Evolutionary conservation across 2,329 filamentous ascomycete genomes (phyloP).

Genomic region (Phialocephala sp.): DNA sequence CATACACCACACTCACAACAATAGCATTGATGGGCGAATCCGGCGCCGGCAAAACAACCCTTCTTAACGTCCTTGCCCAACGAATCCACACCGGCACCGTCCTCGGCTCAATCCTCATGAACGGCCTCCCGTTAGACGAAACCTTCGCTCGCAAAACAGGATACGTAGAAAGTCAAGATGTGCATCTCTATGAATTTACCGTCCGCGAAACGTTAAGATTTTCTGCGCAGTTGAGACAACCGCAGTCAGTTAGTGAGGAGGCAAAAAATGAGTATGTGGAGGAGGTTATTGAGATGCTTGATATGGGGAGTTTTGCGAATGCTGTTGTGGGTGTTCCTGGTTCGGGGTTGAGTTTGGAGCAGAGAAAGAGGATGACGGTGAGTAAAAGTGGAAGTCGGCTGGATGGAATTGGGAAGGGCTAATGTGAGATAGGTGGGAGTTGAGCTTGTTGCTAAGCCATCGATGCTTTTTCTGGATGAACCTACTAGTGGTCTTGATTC

Average conservation of each 20-base stretch:
- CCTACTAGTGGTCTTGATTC: constrained; percentile 89
- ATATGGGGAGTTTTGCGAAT: constrained; percentile 89
- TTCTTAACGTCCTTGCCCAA: constrained; percentile 76
- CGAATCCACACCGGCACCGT: constrained; percentile 88
- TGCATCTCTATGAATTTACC: constrained; percentile 66
- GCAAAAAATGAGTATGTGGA: constrained; percentile 90
- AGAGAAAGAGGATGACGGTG: constrained; percentile 49
- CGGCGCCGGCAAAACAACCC: constrained; percentile 84
- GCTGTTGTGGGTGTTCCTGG: constrained; percentile 91
- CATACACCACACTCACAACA: neutral
- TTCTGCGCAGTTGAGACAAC: constrained; percentile 82
- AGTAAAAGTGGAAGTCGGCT: too few relatives aligned
- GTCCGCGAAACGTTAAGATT: constrained; percentile 69
- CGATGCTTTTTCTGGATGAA: constrained; percentile 73
- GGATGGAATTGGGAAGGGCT: too few relatives aligned
- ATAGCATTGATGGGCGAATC: constrained; percentile 62
- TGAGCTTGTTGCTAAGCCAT: neutral
- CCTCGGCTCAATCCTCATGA: constrained; percentile 71
- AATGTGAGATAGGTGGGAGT: too few relatives aligned
- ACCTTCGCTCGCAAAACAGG: constrained; percentile 91
- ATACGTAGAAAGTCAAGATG: constrained; percentile 89
- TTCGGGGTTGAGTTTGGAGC: constrained; percentile 77
- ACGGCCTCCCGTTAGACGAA: constrained; percentile 56
- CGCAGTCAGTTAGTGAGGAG: constrained; percentile 67
- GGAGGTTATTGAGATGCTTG: constrained; percentile 86